Conservation (phyloP, 2,329 filamentous ascomycete species). For the Phialemoniopsis sp. region DNA sequence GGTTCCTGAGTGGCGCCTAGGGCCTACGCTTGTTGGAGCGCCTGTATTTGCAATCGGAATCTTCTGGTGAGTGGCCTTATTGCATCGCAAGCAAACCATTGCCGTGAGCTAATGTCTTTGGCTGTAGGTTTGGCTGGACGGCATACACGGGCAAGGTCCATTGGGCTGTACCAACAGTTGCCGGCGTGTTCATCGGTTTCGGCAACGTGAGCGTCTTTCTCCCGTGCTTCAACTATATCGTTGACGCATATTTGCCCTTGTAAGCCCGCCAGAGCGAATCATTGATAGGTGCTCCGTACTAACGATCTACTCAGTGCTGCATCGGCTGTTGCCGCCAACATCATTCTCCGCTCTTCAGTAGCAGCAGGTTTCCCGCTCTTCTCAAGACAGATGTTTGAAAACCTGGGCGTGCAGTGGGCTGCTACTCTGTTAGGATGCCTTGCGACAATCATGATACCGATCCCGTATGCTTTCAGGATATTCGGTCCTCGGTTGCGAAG, state of each 20-base stretch:
- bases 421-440: constrained; percentile 29
- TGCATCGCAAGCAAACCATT: neutral
- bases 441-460: constrained; percentile 27
- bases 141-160: constrained; percentile 10
- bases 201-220: constrained; percentile 15
- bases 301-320: constrained; percentile 18
- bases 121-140: constrained; percentile 14
- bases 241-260: constrained; percentile 32
- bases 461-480: constrained; percentile 24
- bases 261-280: constrained; percentile 16
- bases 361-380: constrained; percentile 29
- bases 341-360: constrained; percentile 27
- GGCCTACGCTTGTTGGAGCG: constrained; percentile 13
- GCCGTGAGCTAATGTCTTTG: too few species aligned
- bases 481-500: constrained; percentile 21
- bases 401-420: constrained; percentile 29
- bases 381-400: constrained; percentile 27
- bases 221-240: constrained; percentile 22
- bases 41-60: constrained; percentile 24
- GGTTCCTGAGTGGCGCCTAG: constrained; percentile 15
- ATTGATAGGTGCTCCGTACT: too few species aligned
- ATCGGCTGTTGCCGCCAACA: constrained; percentile 30
- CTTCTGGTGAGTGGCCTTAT: constrained; percentile 20
- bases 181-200: constrained; percentile 14
- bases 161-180: constrained; percentile 12